These are phyloP conservation scores for Sanghuangporus baumii DNA, from an alignment of 1,284 basidiomycete genomes.

Conservation along the genomic window DNA sequence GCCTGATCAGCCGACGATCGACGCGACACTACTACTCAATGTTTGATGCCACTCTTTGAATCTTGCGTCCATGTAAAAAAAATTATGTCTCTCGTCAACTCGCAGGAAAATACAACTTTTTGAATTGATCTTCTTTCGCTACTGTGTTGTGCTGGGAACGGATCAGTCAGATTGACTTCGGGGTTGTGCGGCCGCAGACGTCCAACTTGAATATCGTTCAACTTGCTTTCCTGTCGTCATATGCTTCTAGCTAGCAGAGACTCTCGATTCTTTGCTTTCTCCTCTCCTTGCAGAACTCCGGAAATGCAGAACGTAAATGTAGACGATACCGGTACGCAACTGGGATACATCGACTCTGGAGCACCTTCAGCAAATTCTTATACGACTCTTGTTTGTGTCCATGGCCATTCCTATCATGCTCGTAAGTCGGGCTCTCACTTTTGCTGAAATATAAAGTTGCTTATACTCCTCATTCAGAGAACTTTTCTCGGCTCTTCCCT, in stretches of 20 bases:
- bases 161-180: not conserved
- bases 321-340: not conserved
- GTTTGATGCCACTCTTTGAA: not conserved
- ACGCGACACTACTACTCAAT: not conserved
- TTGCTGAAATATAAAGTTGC: not conserved
- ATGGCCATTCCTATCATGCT: constrained; percentile 9
- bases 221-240: too few relatives aligned
- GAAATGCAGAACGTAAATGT: constrained; percentile 1
- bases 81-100: not conserved
- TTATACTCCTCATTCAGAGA: constrained; percentile 1
- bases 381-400: constrained; percentile 13
- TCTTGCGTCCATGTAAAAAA: not conserved
- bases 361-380: not conserved
- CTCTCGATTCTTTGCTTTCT: not conserved
- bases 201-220: not conserved
- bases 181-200: not conserved
- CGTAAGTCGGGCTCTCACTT: not conserved
- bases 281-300: not conserved
- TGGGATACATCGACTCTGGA: constrained; percentile 13
- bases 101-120: not conserved
- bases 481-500: constrained; percentile 9
- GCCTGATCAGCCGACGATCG: not conserved
- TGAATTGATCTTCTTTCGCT: too few relatives aligned
- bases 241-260: not conserved
- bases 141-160: too few relatives aligned